phyloP scores from a whole-genome alignment of 805 yeast species.

The Ogataea ramenticola region DNA sequence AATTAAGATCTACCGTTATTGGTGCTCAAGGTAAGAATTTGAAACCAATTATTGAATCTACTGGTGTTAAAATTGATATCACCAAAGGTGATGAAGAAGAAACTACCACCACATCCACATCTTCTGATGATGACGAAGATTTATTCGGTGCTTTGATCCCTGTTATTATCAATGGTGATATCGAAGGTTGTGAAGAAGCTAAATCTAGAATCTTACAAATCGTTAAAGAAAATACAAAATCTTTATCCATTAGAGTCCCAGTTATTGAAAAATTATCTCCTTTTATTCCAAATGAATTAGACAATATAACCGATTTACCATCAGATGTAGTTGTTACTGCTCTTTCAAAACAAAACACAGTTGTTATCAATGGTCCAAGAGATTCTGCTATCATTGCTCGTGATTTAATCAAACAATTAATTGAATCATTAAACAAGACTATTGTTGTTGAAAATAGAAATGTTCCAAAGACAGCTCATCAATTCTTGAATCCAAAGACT shows the following conservation, averaged over 20 bases:
- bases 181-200: constrained; percentile 74
- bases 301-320: constrained; percentile 11
- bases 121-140: constrained; percentile 38
- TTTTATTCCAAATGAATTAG: constrained; percentile 32
- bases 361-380: constrained; percentile 65
- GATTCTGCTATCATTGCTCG: constrained; percentile 53
- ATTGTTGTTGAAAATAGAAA: constrained; percentile 48
- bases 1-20: constrained; percentile 69
- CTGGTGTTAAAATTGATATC: constrained; percentile 67
- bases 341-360: constrained; percentile 26
- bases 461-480: constrained; percentile 65
- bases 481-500: constrained; percentile 52
- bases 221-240: constrained; percentile 68
- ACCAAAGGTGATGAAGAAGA: constrained; percentile 27
- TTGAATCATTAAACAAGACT: constrained; percentile 36
- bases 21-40: constrained; percentile 82
- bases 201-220: constrained; percentile 61
- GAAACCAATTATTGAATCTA: constrained; percentile 66
- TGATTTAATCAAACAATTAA: constrained; percentile 36
- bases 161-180: constrained; percentile 74
- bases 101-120: no score
- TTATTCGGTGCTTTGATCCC: constrained; percentile 51
- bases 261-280: constrained; percentile 37
- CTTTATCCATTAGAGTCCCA: constrained; percentile 40
- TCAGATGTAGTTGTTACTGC: constrained; percentile 21